These are phyloP conservation scores for Cerrena zonata DNA, from an alignment of 1,284 basidiomycete genomes.

Conservation along the genomic window DNA sequence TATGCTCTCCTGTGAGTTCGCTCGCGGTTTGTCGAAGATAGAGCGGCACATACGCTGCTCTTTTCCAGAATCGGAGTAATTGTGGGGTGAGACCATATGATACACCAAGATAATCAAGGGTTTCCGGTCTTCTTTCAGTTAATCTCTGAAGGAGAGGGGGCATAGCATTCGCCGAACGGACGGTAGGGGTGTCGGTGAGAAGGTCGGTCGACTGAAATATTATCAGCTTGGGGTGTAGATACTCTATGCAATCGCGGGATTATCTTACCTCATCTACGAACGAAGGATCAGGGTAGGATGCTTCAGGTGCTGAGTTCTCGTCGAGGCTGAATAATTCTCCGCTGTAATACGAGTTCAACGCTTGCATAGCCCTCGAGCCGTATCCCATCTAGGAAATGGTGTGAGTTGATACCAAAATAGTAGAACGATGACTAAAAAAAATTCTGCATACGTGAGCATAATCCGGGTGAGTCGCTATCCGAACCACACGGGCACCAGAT, in stretches of 20 bases:
- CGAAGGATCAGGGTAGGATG: slow-evolving; percentile 58
- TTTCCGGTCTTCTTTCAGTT: slow-evolving; percentile 85
- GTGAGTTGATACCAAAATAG: background rate
- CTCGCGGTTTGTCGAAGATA: slow-evolving; percentile 92
- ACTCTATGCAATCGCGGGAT: background rate
- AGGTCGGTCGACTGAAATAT: slow-evolving; percentile 41
- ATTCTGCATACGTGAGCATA: slow-evolving; percentile 68
- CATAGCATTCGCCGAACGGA: slow-evolving; percentile 78
- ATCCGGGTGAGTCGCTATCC: slow-evolving; percentile 96
- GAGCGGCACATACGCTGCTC: slow-evolving; percentile 83
- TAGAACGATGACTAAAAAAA: slow-evolving; percentile 4
- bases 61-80: slow-evolving; percentile 94
- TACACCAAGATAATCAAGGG: slow-evolving; percentile 91
- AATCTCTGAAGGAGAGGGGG: slow-evolving; percentile 90
- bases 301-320: slow-evolving; percentile 54
- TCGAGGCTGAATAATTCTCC: slow-evolving; percentile 90
- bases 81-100: slow-evolving; percentile 91
- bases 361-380: slow-evolving; percentile 85
- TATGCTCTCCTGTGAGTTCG: slow-evolving; percentile 94
- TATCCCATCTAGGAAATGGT: slow-evolving; percentile 84
- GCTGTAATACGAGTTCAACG: slow-evolving; percentile 85
- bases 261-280: slow-evolving; percentile 54
- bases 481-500: slow-evolving; percentile 86
- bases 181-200: slow-evolving; percentile 67
- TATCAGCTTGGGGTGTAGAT: background rate